These are phyloP conservation scores for Talaromyces wortmannii DNA, from an alignment of 495 filamentous ascomycete genomes.

Conservation along the genomic window DNA sequence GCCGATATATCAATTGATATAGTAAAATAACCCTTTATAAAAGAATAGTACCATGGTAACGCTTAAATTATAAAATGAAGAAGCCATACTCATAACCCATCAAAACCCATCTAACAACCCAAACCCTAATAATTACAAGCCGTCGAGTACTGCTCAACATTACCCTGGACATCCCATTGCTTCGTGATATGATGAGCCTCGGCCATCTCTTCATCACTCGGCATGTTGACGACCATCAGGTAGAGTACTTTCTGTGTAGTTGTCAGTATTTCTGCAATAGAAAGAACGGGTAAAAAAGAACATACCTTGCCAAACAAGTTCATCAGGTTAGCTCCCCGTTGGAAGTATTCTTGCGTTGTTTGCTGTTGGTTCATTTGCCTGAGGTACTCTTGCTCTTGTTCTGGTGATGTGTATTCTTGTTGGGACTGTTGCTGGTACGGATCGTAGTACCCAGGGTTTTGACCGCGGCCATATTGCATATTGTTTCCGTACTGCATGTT, in stretches of 20 bases:
- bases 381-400: neutral
- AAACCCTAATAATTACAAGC: too few species aligned
- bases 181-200: constrained; percentile 9
- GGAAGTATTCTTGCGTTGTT: neutral
- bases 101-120: too few species aligned
- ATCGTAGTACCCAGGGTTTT: neutral
- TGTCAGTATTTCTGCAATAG: neutral
- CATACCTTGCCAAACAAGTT: neutral
- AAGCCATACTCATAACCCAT: too few species aligned
- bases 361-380: neutral
- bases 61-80: too few species aligned
- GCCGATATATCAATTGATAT: too few species aligned
- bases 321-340: neutral
- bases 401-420: neutral
- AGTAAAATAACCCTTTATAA: too few species aligned
- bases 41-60: too few species aligned
- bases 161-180: neutral
- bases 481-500: neutral
- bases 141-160: too few species aligned
- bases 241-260: constrained; percentile 38
- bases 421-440: neutral
- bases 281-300: neutral
- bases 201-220: constrained; percentile 36
- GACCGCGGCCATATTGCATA: neutral
- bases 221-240: constrained; percentile 48